phyloP scores from a whole-genome alignment of 2,329 filamentous ascomycete genomes.

The Arthrocladium fulminans region DNA sequence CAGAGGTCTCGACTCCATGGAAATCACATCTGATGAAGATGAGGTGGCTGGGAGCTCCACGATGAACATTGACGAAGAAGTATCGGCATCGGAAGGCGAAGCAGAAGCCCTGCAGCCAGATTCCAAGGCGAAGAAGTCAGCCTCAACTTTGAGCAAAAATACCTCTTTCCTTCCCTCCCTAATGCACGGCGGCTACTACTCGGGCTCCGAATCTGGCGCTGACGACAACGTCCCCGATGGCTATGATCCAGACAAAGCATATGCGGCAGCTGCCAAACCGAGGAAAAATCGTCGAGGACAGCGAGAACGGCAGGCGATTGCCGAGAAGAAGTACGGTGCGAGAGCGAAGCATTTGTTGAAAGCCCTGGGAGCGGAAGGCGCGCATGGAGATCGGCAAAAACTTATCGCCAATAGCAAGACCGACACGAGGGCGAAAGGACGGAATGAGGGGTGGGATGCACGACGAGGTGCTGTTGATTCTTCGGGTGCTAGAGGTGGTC shows the following conservation, averaged over 20 bases:
- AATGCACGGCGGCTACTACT: slow-evolving; percentile 53
- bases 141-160: slow-evolving; percentile 15
- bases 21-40: slow-evolving; percentile 9
- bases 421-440: slow-evolving; percentile 18
- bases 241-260: slow-evolving; percentile 13
- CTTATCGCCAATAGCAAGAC: not conserved
- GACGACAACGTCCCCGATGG: slow-evolving; percentile 36
- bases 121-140: slow-evolving; percentile 19
- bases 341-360: slow-evolving; percentile 48
- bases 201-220: slow-evolving; percentile 50
- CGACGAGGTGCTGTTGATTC: slow-evolving; percentile 44
- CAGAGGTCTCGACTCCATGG: slow-evolving; percentile 7
- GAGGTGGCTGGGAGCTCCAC: not conserved
- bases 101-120: slow-evolving; percentile 5
- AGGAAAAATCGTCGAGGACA: slow-evolving; percentile 54
- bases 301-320: slow-evolving; percentile 51
- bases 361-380: slow-evolving; percentile 26
- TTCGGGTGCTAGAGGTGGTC: slow-evolving; percentile 8
- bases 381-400: slow-evolving; percentile 4
- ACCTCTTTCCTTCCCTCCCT: slow-evolving; percentile 55
- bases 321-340: slow-evolving; percentile 53
- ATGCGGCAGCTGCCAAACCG: slow-evolving; percentile 26
- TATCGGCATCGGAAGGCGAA: slow-evolving; percentile 13
- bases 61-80: slow-evolving; percentile 23
- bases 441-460: slow-evolving; percentile 51